phyloP scores from a whole-genome alignment of 495 filamentous ascomycete genomes.

The Mytilinidion resinicola region DNA sequence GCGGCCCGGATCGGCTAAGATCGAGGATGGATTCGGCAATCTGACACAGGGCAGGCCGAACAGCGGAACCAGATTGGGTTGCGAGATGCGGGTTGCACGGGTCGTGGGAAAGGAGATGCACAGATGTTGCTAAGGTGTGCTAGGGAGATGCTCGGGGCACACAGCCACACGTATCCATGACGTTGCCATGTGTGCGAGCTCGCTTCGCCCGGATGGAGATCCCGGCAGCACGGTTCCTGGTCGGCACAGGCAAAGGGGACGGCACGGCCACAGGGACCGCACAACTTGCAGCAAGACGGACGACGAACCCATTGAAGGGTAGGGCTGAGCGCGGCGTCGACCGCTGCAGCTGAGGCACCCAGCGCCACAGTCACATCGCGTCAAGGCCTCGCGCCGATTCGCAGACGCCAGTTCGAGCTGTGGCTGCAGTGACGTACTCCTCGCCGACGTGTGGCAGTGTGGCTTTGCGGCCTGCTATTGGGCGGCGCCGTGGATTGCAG shows the following conservation, averaged over 20 bases:
- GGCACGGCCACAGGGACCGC: no score
- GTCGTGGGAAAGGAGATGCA: not conserved
- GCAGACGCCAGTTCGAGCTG: not conserved
- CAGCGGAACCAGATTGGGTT: no score
- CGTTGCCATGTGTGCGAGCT: no score
- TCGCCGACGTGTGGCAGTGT: not conserved
- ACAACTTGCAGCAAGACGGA: not conserved
- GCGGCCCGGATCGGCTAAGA: not conserved
- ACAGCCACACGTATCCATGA: no score
- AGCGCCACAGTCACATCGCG: not conserved
- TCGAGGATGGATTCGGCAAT: not conserved
- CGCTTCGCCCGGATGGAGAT: not conserved
- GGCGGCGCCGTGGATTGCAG: not conserved
- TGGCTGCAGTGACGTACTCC: constrained; percentile 6
- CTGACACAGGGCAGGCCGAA: no score
- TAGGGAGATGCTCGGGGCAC: no score
- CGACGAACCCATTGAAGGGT: not conserved
- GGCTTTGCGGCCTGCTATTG: no score
- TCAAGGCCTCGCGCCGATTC: not conserved
- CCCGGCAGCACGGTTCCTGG: constrained; percentile 12
- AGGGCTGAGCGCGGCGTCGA: not conserved
- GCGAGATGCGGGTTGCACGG: not conserved
- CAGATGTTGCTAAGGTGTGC: not conserved
- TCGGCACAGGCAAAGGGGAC: no score
- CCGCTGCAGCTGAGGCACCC: not conserved